These are phyloP conservation scores for Saitozyma podzolica DNA, from an alignment of 768 basidiomycete genomes.

Conservation along the genomic window DNA sequence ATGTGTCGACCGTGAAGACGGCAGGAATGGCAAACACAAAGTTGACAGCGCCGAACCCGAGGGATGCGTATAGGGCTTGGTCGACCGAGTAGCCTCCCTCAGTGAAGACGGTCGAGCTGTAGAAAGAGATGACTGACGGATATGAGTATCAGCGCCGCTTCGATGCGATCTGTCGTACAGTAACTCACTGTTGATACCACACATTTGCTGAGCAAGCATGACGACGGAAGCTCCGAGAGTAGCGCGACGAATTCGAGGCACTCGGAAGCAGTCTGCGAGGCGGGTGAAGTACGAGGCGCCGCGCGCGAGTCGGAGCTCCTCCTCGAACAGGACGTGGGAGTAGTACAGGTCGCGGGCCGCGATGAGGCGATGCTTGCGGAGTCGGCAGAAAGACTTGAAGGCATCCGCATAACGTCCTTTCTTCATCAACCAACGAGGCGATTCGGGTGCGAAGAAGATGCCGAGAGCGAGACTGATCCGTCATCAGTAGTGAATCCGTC, in stretches of 20 bases:
- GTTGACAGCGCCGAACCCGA: slow-evolving; percentile 52
- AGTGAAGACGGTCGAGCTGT: slow-evolving; percentile 54
- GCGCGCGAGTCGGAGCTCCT: slow-evolving; percentile 45
- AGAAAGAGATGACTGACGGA: slow-evolving; percentile 55
- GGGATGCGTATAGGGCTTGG: slow-evolving; percentile 47
- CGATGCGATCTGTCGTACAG: slow-evolving; percentile 24
- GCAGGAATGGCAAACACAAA: slow-evolving; percentile 44
- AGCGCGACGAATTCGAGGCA: slow-evolving; percentile 55
- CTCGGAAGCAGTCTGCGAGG: slow-evolving; percentile 53
- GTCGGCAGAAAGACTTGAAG: slow-evolving; percentile 49
- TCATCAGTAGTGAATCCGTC: too few species aligned
- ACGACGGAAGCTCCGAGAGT: slow-evolving; percentile 53
- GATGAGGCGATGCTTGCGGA: slow-evolving; percentile 52
- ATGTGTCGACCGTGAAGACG: slow-evolving; percentile 43
- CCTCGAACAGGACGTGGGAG: slow-evolving; percentile 52
- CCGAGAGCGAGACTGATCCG: slow-evolving; percentile 29
- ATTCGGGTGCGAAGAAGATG: slow-evolving; percentile 50
- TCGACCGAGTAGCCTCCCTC: slow-evolving; percentile 49
- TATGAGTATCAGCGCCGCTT: too few species aligned
- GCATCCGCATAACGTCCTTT: slow-evolving; percentile 52
- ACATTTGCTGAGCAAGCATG: slow-evolving; percentile 55
- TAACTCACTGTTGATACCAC: slow-evolving; percentile 45
- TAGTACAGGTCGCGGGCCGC: slow-evolving; percentile 56
- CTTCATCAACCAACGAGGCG: slow-evolving; percentile 56
- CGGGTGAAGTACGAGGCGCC: slow-evolving; percentile 51